phyloP scores from a whole-genome alignment of 169 alveolate species.

The Plasmodium vivax region DNA sequence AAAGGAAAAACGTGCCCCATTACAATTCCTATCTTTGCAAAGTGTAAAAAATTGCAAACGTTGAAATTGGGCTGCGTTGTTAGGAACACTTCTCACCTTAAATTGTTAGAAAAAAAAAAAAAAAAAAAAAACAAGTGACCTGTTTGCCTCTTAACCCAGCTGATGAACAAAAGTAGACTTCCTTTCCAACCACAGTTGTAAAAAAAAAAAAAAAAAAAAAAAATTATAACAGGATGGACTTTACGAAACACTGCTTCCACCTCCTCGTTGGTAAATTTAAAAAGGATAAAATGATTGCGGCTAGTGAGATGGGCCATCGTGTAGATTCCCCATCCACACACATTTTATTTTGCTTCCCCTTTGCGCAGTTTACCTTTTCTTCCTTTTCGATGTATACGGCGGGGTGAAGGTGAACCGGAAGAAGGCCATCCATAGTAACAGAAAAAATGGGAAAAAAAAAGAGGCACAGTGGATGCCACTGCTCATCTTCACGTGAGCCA shows the following conservation, averaged over 20 bases:
- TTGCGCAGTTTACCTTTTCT: neutral
- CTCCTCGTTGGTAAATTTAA: conserved; percentile 16
- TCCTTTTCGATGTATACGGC: neutral
- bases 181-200: neutral
- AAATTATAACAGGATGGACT: neutral
- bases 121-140: neutral
- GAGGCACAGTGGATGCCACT: neutral
- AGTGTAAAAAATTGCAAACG: neutral
- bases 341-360: neutral
- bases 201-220: neutral
- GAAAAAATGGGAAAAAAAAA: neutral
- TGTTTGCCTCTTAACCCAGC: neutral
- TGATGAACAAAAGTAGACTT: neutral
- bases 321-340: neutral
- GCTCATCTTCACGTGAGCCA: neutral
- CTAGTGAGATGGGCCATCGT: neutral
- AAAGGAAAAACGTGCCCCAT: neutral
- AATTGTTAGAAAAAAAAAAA: neutral
- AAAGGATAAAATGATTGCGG: neutral
- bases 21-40: neutral
- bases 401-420: neutral
- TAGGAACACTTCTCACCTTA: neutral
- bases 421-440: conserved; percentile 4
- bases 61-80: neutral
- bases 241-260: neutral